These are phyloP conservation scores for Phialocephala sp. DNA, from an alignment of 2,329 filamentous ascomycete genomes.

Conservation along the genomic window DNA sequence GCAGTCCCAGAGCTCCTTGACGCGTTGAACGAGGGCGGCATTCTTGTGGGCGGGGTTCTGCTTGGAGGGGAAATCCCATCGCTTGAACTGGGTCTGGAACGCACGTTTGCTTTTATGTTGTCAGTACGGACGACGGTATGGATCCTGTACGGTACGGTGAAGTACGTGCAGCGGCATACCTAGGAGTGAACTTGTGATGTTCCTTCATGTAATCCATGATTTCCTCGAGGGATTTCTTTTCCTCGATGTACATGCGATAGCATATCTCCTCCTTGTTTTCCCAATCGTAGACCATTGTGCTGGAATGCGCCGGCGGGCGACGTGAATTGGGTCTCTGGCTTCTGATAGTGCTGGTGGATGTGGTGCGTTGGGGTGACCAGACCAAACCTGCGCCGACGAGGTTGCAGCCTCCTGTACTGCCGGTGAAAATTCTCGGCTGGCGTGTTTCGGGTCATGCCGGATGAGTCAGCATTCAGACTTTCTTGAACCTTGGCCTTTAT, in stretches of 20 bases:
- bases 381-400: conserved; percentile 22
- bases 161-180: conserved; percentile 46
- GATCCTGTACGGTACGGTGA: conserved; percentile 24
- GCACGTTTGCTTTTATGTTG: conserved; percentile 67
- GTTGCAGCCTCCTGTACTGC: conserved; percentile 25
- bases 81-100: conserved; percentile 76
- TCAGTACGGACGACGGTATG: conserved; percentile 32
- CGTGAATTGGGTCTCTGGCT: conserved; percentile 6
- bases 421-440: background rate
- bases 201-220: conserved; percentile 74
- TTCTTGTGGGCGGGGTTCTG: conserved; percentile 76
- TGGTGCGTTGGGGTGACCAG: conserved; percentile 34
- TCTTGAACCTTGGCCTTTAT: too few relatives aligned
- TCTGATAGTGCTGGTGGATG: conserved; percentile 20
- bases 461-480: background rate
- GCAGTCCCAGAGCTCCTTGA: conserved; percentile 78
- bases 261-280: conserved; percentile 69
- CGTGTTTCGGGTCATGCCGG: background rate
- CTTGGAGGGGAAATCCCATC: conserved; percentile 80
- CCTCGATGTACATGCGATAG: conserved; percentile 76
- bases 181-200: conserved; percentile 71
- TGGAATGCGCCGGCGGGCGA: conserved; percentile 14
- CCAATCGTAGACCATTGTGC: conserved; percentile 64
- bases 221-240: conserved; percentile 74
- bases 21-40: conserved; percentile 66